A percentile compares a stretch with the other conserved stretches of the same genome.
Conservation (phyloP, 805 yeast genomes). For the Suhomyces sp. region DNA sequence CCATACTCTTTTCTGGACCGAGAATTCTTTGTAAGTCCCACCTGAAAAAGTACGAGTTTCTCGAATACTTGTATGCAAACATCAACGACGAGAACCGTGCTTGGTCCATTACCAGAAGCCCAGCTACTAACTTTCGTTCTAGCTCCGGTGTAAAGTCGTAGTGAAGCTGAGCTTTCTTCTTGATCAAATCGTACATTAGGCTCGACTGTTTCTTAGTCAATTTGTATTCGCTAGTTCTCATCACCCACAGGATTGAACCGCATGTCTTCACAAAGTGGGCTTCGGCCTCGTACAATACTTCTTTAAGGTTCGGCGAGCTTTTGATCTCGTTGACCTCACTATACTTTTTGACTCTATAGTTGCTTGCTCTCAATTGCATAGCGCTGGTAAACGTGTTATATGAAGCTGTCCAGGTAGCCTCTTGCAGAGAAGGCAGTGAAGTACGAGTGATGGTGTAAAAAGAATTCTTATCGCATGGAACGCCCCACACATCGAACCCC, state of each 20-base stretch:
- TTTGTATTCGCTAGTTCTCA: background rate
- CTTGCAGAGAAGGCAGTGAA: background rate
- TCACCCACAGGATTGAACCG: background rate
- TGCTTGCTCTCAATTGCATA: constrained; percentile 14
- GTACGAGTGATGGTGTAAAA: background rate
- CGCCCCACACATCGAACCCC: constrained; percentile 34
- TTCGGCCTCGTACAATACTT: constrained; percentile 20
- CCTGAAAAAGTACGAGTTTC: constrained; percentile 21
- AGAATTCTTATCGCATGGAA: background rate
- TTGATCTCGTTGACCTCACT: background rate
- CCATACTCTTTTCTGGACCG: constrained; percentile 21
- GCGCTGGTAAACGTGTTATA: constrained; percentile 13
- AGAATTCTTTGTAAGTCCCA: constrained; percentile 31
- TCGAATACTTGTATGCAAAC: constrained; percentile 30
- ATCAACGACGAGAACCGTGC: constrained; percentile 22
- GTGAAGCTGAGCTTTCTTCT: constrained; percentile 5
- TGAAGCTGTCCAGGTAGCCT: constrained; percentile 10
- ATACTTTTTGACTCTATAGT: constrained; percentile 13
- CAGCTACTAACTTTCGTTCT: constrained; percentile 8
- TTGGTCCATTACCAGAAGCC: constrained; percentile 10
- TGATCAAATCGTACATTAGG: constrained; percentile 9
- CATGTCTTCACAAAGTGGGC: constrained; percentile 1
- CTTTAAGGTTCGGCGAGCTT: constrained; percentile 8
- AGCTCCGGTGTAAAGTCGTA: constrained; percentile 8
- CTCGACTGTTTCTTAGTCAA: constrained; percentile 16